A percentile compares a stretch with the other conserved stretches of the same genome.
These are phyloP conservation scores for Gigaspora rosea DNA, from an alignment of 192 early-diverging fungal species.

Conservation along the genomic window DNA sequence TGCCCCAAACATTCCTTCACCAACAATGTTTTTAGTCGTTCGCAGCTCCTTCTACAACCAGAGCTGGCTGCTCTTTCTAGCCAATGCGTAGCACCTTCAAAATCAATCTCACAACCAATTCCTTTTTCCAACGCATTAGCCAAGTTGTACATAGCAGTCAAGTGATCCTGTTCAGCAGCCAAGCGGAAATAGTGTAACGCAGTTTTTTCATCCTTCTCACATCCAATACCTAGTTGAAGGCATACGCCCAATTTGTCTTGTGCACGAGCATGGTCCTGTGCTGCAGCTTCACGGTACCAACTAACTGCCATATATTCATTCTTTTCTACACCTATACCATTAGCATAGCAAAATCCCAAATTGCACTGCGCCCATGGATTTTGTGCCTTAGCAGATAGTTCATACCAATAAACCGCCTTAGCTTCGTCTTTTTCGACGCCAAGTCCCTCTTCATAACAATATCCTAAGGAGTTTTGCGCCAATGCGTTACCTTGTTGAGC, in stretches of 20 bases:
- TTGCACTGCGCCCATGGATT: constrained; percentile 81
- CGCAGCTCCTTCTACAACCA: constrained; percentile 55
- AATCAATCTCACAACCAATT: constrained; percentile 42
- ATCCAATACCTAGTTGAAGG: constrained; percentile 55
- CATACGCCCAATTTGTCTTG: constrained; percentile 74
- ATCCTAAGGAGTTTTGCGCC: constrained; percentile 75
- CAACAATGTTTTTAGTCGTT: constrained; percentile 50
- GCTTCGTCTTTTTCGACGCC: constrained; percentile 54
- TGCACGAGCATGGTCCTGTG: constrained; percentile 66
- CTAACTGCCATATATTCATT: constrained; percentile 64
- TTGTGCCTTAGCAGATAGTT: constrained; percentile 60
- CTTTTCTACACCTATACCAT: constrained; percentile 63
- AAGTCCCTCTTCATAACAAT: constrained; percentile 72
- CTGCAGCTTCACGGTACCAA: constrained; percentile 67
- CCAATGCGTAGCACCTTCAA: constrained; percentile 45
- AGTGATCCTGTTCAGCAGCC: constrained; percentile 58
- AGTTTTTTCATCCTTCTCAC: constrained; percentile 46
- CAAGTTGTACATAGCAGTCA: constrained; percentile 50
- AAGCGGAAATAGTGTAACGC: constrained; percentile 52
- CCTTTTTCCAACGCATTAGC: constrained; percentile 52
- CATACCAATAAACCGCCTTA: constrained; percentile 60
- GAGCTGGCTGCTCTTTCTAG: constrained; percentile 46
- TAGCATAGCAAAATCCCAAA: constrained; percentile 70
- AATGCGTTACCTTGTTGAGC: constrained; percentile 68
- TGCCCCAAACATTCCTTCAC: constrained; percentile 53